phyloP scores from a whole-genome alignment of 2,329 filamentous ascomycete species.

The Paecilomyces fulvus region DNA sequence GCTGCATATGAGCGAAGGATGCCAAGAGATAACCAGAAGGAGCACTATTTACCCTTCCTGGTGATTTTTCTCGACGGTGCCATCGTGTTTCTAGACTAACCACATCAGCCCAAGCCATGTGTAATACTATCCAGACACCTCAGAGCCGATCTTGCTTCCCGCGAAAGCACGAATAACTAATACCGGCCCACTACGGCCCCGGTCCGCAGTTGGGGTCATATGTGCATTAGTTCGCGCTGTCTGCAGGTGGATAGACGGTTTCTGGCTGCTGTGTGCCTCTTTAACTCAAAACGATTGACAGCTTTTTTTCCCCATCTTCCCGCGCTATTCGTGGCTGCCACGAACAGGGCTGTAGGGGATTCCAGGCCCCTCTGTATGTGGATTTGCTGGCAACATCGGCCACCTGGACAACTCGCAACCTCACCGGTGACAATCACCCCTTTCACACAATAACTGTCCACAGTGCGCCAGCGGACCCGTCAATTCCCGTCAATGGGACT shows the following conservation, averaged over 20 bases:
- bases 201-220: not conserved
- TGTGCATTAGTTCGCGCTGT: not conserved
- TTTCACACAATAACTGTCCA: not conserved
- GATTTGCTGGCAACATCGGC: not conserved
- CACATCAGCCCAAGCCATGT: not conserved
- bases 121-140: not conserved
- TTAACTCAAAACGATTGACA: not conserved
- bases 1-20: not conserved
- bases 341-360: not conserved
- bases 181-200: not conserved
- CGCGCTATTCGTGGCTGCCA: not conserved
- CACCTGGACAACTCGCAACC: not conserved
- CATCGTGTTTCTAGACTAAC: not conserved
- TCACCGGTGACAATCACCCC: not conserved
- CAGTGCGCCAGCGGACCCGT: not conserved
- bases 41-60: not conserved
- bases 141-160: not conserved
- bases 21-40: not conserved
- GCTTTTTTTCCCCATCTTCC: not conserved
- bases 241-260: not conserved
- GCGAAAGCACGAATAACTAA: constrained; percentile 1
- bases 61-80: not conserved
- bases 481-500: not conserved
- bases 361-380: not conserved
- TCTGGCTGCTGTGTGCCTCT: not conserved